A percentile compares a stretch with the other conserved stretches of the same genome.
Conservation (phyloP, 2,329 filamentous ascomycete species). For the Botrytis porri region DNA sequence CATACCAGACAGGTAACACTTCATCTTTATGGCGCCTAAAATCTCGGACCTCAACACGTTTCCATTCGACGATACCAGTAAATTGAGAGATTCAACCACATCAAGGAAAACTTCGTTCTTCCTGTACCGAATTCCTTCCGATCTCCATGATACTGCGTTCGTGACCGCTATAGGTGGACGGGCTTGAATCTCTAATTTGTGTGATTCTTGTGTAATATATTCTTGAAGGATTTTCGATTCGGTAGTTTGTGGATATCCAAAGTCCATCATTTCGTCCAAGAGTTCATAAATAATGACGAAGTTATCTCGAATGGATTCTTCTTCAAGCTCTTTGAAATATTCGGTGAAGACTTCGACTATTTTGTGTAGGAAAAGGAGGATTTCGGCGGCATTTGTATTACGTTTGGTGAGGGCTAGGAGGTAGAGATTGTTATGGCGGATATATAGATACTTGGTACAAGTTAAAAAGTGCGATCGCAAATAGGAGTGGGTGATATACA, state of each 20-base stretch:
- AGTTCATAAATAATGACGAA: conserved; percentile 99
- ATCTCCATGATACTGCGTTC: conserved; percentile 96
- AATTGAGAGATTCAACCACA: conserved; percentile 92
- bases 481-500: conserved; percentile 49
- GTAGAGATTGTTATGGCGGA: conserved; percentile 98
- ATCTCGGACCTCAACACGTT: conserved; percentile 97
- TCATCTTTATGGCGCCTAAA: conserved; percentile 97
- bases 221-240: conserved; percentile 98
- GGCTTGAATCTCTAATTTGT: conserved; percentile 96
- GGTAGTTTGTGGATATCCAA: conserved; percentile 97
- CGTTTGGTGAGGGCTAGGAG: conserved; percentile 96
- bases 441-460: conserved; percentile 81
- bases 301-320: conserved; percentile 98
- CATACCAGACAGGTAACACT: conserved; percentile 98
- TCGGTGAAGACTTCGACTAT: conserved; percentile 98
- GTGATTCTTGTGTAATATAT: conserved; percentile 98
- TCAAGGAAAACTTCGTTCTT: conserved; percentile 99
- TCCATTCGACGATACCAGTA: conserved; percentile 89
- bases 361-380: conserved; percentile 96
- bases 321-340: conserved; percentile 98
- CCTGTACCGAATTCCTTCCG: conserved; percentile 94
- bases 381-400: conserved; percentile 98
- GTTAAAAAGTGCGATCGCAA: conserved; percentile 24
- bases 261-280: conserved; percentile 99
- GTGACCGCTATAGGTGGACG: conserved; percentile 96